Evolutionary conservation across 176 grass and related monocot genomes (phyloP), one percentile per base, ranked within the genome.

Genomic region (Elaeis guineensis): DNA sequence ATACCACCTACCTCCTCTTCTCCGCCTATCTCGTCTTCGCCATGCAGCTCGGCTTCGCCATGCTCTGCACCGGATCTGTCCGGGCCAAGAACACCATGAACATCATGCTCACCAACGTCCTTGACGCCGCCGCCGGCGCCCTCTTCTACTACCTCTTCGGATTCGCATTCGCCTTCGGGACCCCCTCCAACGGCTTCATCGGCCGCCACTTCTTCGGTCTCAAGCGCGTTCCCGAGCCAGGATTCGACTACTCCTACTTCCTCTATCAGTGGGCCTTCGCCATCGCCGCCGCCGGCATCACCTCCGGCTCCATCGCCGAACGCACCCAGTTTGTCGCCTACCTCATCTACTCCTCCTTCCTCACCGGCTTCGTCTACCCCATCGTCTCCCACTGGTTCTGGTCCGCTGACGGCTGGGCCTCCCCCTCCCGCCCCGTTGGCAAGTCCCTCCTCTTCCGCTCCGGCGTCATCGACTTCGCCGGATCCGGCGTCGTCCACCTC

Each of bases 401-500:
- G 78, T 81, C 78, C 4, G 52, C 54, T 3, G 57, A 69, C 21
- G 78, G 78, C 20, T 81, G 78, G 78, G 78, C 71, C 14, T 61
- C 53, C 39, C 55, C 78, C 0, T 25, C 32, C 17, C 55, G 63
- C 19, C 55, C 50, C 55, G 5, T n/a, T 0, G 21, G 44, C 5
- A 68, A 77, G 0, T 54, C 28, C 1, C 25, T 90, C 32, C 69
- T 90, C 17, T 90, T 90, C 72, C 21, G 53, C 12, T 86, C 87
- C 3, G 87, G 82, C 21, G 76, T 82, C 25, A 90, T 90, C 50
- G 87, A 90, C 77, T 90, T 90, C 62, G 87, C 87, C 29, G 87
- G 87, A 0, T 90, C 87, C 1, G 77, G 87, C 12, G 82, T 86
- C 0, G 82, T 90, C 2, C 87, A 90, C 75, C 86, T 90, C 82